phyloP scores from a whole-genome alignment of 1,284 basidiomycete species.

The Mycena citricolor region DNA sequence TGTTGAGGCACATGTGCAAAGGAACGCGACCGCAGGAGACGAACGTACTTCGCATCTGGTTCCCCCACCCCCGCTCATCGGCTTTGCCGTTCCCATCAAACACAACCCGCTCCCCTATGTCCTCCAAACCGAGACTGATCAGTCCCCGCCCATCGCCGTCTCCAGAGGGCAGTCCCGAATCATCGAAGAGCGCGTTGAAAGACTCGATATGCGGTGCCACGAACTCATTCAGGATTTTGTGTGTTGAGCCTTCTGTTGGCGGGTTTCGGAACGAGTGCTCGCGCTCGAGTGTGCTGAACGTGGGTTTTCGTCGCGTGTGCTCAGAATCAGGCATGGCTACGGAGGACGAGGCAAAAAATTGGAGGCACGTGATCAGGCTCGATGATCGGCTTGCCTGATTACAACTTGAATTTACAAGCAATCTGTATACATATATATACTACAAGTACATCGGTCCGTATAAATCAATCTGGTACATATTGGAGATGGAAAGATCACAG shows the following conservation, averaged over 20 bases:
- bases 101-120: constrained; percentile 88
- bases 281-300: constrained; percentile 85
- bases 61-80: constrained; percentile 67
- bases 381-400: no score
- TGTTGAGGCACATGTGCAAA: not conserved
- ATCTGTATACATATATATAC: no score
- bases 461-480: no score
- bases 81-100: constrained; percentile 78
- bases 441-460: no score
- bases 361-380: not conserved
- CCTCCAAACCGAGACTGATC: constrained; percentile 76
- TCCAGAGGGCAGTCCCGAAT: constrained; percentile 69
- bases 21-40: constrained; percentile 3
- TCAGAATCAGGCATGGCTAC: constrained; percentile 41
- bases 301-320: constrained; percentile 39
- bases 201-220: constrained; percentile 94
- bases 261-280: constrained; percentile 85
- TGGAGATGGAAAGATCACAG: no score
- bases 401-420: no score
- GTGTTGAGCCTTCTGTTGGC: constrained; percentile 64
- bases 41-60: constrained; percentile 78
- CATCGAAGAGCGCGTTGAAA: constrained; percentile 95
- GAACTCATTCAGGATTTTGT: constrained; percentile 89
- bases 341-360: constrained; percentile 7
- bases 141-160: constrained; percentile 81